Percentiles rank a stretch among this genome's conserved stretches.
These are phyloP conservation scores for Dactylonectria estremocensis DNA, from an alignment of 2,329 filamentous ascomycete genomes.

Conservation along the genomic window DNA sequence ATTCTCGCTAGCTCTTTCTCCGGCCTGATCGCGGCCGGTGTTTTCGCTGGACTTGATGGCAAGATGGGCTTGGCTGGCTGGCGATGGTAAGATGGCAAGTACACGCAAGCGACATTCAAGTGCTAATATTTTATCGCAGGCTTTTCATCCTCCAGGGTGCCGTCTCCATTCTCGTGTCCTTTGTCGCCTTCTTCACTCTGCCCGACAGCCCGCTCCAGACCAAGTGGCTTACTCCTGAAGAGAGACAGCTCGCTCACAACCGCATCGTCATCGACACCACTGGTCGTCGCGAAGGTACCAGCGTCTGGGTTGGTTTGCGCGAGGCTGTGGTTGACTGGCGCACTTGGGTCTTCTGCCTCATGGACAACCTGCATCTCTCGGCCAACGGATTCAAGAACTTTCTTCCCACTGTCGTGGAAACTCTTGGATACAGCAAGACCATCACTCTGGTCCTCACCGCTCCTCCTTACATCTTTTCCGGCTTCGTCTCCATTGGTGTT, in stretches of 20 bases:
- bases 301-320: constrained; percentile 49
- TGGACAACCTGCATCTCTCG: constrained; percentile 25
- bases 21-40: constrained; percentile 61
- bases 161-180: constrained; percentile 47
- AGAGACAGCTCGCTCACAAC: constrained; percentile 59
- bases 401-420: constrained; percentile 58
- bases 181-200: constrained; percentile 53
- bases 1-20: constrained; percentile 57
- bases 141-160: constrained; percentile 52
- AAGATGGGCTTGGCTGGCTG: constrained; percentile 46
- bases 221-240: constrained; percentile 54
- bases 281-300: constrained; percentile 52
- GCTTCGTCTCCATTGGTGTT: constrained; percentile 37
- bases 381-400: constrained; percentile 53
- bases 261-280: constrained; percentile 54
- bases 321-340: constrained; percentile 46
- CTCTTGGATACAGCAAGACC: constrained; percentile 62
- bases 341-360: constrained; percentile 47
- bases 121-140: constrained; percentile 15
- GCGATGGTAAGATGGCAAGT: constrained; percentile 46
- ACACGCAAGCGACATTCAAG: background rate
- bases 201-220: constrained; percentile 59
- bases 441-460: constrained; percentile 66
- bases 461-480: constrained; percentile 65
- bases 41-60: constrained; percentile 55